Base-by-base conservation (phyloP, 768 basidiomycete genomes). In the Boletus eberwhitei region DNA sequence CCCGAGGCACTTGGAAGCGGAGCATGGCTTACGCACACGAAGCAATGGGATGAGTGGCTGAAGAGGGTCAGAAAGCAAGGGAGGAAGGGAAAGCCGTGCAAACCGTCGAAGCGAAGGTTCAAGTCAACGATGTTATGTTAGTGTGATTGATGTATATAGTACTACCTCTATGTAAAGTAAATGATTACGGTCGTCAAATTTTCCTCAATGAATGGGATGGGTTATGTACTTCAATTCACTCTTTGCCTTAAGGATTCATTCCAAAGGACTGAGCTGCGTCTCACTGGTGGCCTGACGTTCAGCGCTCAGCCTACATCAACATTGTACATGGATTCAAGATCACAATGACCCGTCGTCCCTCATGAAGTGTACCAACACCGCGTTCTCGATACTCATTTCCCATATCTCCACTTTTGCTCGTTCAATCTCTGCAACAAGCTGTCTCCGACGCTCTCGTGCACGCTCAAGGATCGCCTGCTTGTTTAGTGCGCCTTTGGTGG, bases 361-460 rank as follows among this genome's bases (percentile, higher is more conserved):
- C 58, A 62, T 60, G 41, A 86, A 64, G 57, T 82, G 76, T 36
- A 75, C 65, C 54, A 88, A 70, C 48, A 78, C 82, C n/a, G 83
- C 86, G 62, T 84, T 80, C 69, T 88, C 87, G 48, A 88, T 77
- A 38, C 81, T 84, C 48, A 79, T 77, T 71, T 88, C 87, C 89
- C 89, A 90, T 53, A 90, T 68, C 62, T 86, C 83, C 29, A 81
- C 75, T 63, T 85, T 86, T 22, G 84, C 80, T 50, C 72, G 74
- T 46, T 84, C 77, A 42, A 90, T 70, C 70, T 86, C 84, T 11
- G 70, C 71, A 52, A 72, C 71, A 36, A 91, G 59, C 59, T 80
- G 74, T 51, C 71, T 69, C 54, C 81, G 79, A 62, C 80, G 76
- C 60, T 81, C 80, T 50, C 71, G 74, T 14, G 86, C 87, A 14